Percentiles rank a stretch among this genome's conserved stretches.
Evolutionary conservation across 805 yeast genomes (phyloP).

Genomic region (Pichia kluyveri): DNA sequence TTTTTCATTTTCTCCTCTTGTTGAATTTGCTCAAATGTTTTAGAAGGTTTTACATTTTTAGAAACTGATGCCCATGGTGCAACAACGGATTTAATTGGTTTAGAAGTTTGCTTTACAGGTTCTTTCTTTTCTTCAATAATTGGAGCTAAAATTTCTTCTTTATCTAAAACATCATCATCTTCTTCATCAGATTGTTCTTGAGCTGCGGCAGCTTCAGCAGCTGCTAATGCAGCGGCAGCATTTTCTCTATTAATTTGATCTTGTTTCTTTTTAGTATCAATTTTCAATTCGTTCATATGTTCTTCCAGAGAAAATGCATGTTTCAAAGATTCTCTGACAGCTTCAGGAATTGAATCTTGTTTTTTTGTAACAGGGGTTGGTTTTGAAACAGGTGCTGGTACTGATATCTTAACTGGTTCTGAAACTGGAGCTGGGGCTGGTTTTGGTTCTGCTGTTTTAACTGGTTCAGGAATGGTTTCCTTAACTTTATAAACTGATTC

Average conservation of each 20-base stretch:
- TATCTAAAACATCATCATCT: neutral
- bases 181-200: neutral
- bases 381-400: neutral
- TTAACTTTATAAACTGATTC: too few species aligned
- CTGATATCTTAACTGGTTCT: neutral
- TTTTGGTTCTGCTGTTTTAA: neutral
- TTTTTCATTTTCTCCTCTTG: slow-evolving; percentile 36
- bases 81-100: neutral
- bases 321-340: neutral
- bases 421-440: too few species aligned
- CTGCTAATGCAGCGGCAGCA: slow-evolving; percentile 4
- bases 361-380: neutral
- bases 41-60: slow-evolving; percentile 26
- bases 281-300: slow-evolving; percentile 1
- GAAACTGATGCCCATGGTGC: slow-evolving; percentile 30
- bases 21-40: slow-evolving; percentile 55
- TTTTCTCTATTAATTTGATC: neutral
- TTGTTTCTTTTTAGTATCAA: slow-evolving; percentile 5
- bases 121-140: neutral
- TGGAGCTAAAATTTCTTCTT: neutral
- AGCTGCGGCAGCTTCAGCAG: neutral
- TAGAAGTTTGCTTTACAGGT: neutral
- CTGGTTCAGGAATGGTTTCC: too few species aligned
- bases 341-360: neutral
- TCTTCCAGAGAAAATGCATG: neutral